Evolutionary conservation across 768 basidiomycete genomes (phyloP), one percentile per base, ranked within the genome.

Genomic region (Mycena pura): DNA sequence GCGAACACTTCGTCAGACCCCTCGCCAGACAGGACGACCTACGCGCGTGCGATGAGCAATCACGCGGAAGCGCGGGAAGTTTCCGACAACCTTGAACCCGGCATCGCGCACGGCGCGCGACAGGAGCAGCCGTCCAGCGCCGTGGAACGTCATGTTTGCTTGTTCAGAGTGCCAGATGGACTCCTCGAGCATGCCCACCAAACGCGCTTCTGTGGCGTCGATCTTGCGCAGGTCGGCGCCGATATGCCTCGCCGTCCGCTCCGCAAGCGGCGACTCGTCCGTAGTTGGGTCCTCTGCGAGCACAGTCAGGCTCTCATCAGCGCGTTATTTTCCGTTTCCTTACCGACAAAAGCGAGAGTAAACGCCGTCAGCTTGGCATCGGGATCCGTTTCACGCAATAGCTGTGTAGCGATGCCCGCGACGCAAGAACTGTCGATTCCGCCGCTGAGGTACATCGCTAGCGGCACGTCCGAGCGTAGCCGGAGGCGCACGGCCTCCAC

Each of bases 211-310:
- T 3, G n/a, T 25, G 1, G 19, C 11, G 1, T 31, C n/a, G 19
- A 54, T 41, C 53, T 32, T 32, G 53, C 32, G 41, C 15, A 8
- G 14, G 2, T 34, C 31, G 9, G 43, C 53, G 1, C 53, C 53
- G 8, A 54, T 2, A 17, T 1, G 1, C 6, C 5, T 31, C 3
- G 53, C 53, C 2, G 22, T 44, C 5, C 53, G 53, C 5, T 1
- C 21, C n/a, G 53, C 53, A 21, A 54, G 8, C 3, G 53, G 53
- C 1, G 3, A 29, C 21, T 54, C 53, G 14, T 54, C 53, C 47
- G 25, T 44, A 8, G 39, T 22, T 40, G 48, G 39, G 31, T 59
- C 57, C 57, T n/a, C n/a, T n/a, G n/a, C n/a, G n/a, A n/a, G n/a
- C n/a, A n/a, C n/a, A n/a, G n/a, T n/a, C n/a, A n/a, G n/a, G n/a